These are phyloP conservation scores for Calocera cornea DNA, from an alignment of 768 basidiomycete genomes.

Conservation along the genomic window DNA sequence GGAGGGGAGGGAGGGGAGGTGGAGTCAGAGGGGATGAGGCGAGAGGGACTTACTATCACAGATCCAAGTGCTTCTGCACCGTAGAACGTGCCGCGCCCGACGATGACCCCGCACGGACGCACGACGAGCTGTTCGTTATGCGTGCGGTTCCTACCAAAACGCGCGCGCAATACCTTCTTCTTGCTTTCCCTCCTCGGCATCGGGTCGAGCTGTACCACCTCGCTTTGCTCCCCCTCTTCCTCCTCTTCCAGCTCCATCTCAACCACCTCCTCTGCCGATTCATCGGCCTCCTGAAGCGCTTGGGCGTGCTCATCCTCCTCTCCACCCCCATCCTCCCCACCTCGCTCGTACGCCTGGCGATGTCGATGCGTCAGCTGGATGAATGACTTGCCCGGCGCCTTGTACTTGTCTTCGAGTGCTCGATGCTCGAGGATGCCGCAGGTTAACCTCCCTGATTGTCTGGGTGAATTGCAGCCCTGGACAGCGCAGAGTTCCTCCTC, in stretches of 20 bases:
- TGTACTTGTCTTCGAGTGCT: background rate
- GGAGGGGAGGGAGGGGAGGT: too few relatives aligned
- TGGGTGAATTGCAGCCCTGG: background rate
- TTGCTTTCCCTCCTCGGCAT: constrained; percentile 6
- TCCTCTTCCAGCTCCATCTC: background rate
- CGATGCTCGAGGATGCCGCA: background rate
- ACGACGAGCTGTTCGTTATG: constrained; percentile 28
- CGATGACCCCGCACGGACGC: constrained; percentile 24
- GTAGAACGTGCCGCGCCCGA: constrained; percentile 24
- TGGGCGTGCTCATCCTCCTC: background rate
- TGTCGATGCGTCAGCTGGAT: background rate
- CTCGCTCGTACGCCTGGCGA: background rate
- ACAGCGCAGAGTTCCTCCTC: background rate
- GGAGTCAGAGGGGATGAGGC: too few relatives aligned
- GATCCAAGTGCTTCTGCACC: constrained; percentile 24
- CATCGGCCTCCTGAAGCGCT: background rate
- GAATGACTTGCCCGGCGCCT: background rate
- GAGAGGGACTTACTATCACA: constrained; percentile 21
- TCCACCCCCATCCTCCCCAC: background rate
- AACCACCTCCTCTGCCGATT: too few relatives aligned
- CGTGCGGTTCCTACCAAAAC: constrained; percentile 22
- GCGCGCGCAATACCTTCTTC: constrained; percentile 19
- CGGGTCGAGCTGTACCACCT: constrained; percentile 10
- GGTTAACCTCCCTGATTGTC: background rate
- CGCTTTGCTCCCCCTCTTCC: constrained; percentile 12